These are phyloP conservation scores for Russula griseocarnosa DNA, from an alignment of 768 basidiomycete species.

Conservation along the genomic window DNA sequence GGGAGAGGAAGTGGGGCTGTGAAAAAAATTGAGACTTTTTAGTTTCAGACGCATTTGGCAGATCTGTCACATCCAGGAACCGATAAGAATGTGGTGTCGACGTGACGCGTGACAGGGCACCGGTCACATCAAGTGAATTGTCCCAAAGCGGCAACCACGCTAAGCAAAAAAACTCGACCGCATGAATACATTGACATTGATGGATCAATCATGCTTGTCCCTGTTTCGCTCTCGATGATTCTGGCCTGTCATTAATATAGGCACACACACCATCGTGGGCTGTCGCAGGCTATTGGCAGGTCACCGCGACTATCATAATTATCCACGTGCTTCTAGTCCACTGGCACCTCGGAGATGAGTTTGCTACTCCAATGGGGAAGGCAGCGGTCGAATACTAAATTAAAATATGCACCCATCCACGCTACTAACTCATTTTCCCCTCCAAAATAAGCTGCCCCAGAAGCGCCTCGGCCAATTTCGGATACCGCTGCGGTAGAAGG, in stretches of 20 bases:
- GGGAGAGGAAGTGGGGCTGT: not conserved
- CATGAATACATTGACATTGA: not conserved
- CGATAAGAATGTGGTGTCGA: conserved; percentile 18
- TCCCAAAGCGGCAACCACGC: conserved; percentile 1
- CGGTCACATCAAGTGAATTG: conserved; percentile 21
- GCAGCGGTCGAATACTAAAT: conserved; percentile 9
- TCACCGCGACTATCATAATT: conserved; percentile 11
- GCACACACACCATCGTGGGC: not conserved
- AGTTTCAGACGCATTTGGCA: conserved; percentile 3
- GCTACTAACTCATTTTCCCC: not conserved
- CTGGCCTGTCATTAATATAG: not conserved
- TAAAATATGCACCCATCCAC: conserved; percentile 14
- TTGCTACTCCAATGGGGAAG: not conserved
- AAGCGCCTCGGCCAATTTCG: conserved; percentile 22
- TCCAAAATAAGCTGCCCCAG: conserved; percentile 1
- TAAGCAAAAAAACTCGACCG: not conserved
- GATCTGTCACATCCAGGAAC: conserved; percentile 23
- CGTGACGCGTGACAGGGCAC: conserved; percentile 1
- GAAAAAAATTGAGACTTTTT: conserved; percentile 20
- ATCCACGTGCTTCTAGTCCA: not conserved
- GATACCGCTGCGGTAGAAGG: conserved; percentile 1
- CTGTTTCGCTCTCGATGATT: conserved; percentile 17
- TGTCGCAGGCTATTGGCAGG: not conserved
- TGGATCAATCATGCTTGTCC: conserved; percentile 13
- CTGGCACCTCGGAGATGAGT: conserved; percentile 24